Percentiles rank a stretch among this genome's conserved stretches.
phyloP scores from a whole-genome alignment of 306 rosid species.

The Vigna angularis region DNA sequence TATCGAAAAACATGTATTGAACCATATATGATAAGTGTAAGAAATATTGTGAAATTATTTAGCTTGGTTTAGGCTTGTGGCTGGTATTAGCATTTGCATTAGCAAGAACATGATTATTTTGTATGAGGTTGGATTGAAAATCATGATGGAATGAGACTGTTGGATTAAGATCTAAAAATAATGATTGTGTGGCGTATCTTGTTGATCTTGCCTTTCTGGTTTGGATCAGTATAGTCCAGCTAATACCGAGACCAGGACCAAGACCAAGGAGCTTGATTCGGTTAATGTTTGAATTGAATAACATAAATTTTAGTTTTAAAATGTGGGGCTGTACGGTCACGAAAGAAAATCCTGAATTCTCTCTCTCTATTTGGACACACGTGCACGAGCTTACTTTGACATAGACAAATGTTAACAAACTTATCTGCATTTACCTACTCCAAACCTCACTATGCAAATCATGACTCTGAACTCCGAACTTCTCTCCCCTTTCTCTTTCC shows the following conservation, averaged over 20 bases:
- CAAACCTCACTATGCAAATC: constrained; percentile 30
- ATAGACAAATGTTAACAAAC: constrained; percentile 42
- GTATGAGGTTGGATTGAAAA: constrained; percentile 46
- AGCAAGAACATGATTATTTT: constrained; percentile 31
- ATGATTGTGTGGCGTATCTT: constrained; percentile 44
- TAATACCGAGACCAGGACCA: constrained; percentile 17
- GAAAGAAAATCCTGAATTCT: constrained; percentile 28
- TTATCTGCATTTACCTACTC: constrained; percentile 46
- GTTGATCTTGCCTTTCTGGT: constrained; percentile 53
- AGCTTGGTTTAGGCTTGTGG: constrained; percentile 36
- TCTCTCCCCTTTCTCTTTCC: constrained; percentile 6
- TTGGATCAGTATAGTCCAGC: constrained; percentile 39
- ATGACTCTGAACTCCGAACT: constrained; percentile 4
- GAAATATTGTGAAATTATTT: constrained; percentile 45
- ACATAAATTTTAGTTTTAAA: constrained; percentile 26
- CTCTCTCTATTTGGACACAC: constrained; percentile 36
- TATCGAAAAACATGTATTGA: constrained; percentile 31
- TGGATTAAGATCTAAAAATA: neutral
- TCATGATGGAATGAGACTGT: constrained; percentile 51
- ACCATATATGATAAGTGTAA: constrained; percentile 51
- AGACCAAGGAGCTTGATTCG: constrained; percentile 45
- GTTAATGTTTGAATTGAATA: constrained; percentile 40
- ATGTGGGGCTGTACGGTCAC: constrained; percentile 45
- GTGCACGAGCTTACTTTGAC: constrained; percentile 57
- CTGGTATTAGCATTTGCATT: neutral